Percentiles rank a stretch among this genome's conserved stretches.
Evolutionary conservation across 2,329 filamentous ascomycete genomes (phyloP).

Genomic region (Aspergillus pseudoglaucus): DNA sequence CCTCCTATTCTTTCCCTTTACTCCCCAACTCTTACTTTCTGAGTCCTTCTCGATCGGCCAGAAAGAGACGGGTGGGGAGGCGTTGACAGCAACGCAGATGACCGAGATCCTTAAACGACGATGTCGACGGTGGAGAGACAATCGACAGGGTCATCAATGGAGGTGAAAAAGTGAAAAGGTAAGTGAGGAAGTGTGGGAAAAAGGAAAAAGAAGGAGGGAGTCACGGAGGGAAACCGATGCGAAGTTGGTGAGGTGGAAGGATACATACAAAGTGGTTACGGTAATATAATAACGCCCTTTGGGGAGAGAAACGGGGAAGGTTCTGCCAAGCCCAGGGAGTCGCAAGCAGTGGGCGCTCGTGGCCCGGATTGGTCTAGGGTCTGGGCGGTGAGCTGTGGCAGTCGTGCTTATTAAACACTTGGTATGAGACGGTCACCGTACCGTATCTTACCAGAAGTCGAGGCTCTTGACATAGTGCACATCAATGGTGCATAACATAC

Average conservation of each 20-base stretch:
- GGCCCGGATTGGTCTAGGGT: slow-evolving; percentile 4
- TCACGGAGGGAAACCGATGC: slow-evolving; percentile 4
- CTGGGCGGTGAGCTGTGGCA: not conserved
- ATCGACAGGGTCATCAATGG: slow-evolving; percentile 26
- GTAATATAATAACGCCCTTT: slow-evolving; percentile 5
- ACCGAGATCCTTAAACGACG: slow-evolving; percentile 18
- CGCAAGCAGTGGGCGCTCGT: slow-evolving; percentile 24
- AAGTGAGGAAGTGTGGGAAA: slow-evolving; percentile 5
- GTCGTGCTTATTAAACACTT: slow-evolving; percentile 19
- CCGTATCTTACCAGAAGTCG: not conserved
- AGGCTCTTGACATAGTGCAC: too few species aligned
- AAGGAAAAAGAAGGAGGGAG: slow-evolving; percentile 11
- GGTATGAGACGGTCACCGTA: not conserved
- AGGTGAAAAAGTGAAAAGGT: slow-evolving; percentile 3
- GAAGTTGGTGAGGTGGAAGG: slow-evolving; percentile 3
- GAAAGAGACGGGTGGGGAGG: slow-evolving; percentile 26
- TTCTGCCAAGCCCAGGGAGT: slow-evolving; percentile 31
- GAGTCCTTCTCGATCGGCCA: slow-evolving; percentile 20
- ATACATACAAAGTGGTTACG: slow-evolving; percentile 1
- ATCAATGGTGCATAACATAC: too few species aligned
- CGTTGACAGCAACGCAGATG: slow-evolving; percentile 18
- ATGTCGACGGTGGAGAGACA: slow-evolving; percentile 15
- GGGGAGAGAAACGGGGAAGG: slow-evolving; percentile 24
- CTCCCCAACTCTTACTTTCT: slow-evolving; percentile 22
- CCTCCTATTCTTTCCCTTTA: slow-evolving; percentile 29